Base-by-base conservation (phyloP, 2,329 filamentous ascomycete species). In the Drechslerella dactyloides region DNA sequence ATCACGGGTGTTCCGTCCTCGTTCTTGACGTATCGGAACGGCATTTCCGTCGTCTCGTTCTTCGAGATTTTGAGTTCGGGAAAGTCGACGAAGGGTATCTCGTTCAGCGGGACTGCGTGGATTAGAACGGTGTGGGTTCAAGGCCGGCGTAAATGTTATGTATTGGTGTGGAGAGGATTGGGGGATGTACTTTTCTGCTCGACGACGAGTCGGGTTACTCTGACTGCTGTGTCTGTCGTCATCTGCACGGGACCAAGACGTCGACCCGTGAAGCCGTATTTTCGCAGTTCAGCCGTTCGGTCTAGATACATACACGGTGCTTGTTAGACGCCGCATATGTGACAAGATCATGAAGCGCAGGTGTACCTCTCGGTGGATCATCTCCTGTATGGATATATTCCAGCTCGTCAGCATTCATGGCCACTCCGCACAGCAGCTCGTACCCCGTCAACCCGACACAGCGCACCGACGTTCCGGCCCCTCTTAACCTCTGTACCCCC, bases 141-240 rank as follows among this genome's bases (percentile, higher is more conserved):
- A 15, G 19, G 15, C 53, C 11, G 57, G 76, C 21, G 46, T 21
- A 48, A 63, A 21, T 3, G 35, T 24, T 27, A 53, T 13, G 24
- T 6, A 2, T 19, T n/a, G 4, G 2, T 27, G 3, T 23, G 44
- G 17, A 7, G 19, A 17, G 11, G 19, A 21, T 19, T 23, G 24
- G 54, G 51, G 66, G 78, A 85, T 74, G 27, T 80, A 96, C 93
- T 85, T 82, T 89, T 89, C 75, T 93, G 86, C 77, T 96, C 90
- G 10, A 93, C 87, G 4, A 97, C 90, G 76, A 96, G 89, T 75
- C 94, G 86, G 33, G 94, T 97, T 50, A 97, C 93, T 75, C 94
- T 86, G 56, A 97, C 94, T 2, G 94, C 94, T 19, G 94, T 99
- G 79, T 99, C 94, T 2, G 94, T 99, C 1, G 94, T 97, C 93